phyloP scores from a whole-genome alignment of 345 rosid species.

The Aethionema arabicum region DNA sequence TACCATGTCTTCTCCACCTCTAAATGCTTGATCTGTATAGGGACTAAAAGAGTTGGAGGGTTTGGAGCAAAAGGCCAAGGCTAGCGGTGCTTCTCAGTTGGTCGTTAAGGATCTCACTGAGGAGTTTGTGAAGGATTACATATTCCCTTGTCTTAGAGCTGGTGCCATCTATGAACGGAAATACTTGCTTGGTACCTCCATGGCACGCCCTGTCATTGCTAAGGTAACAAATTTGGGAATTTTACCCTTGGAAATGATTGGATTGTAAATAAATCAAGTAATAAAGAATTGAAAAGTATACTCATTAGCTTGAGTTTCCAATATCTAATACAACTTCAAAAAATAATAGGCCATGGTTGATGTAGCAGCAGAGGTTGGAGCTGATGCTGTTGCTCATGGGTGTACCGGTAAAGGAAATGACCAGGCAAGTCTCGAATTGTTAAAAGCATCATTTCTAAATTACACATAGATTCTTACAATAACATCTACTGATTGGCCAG shows the following conservation, averaged over 20 bases:
- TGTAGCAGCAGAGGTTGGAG: constrained; percentile 95
- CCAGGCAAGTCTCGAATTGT: constrained; percentile 53
- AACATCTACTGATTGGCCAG: constrained; percentile 37
- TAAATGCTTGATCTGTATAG: constrained; percentile 40
- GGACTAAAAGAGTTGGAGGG: constrained; percentile 89
- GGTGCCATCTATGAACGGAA: constrained; percentile 93
- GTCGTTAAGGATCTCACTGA: constrained; percentile 88
- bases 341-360: constrained; percentile 97
- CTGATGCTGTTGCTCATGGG: constrained; percentile 96
- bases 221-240: constrained; percentile 42
- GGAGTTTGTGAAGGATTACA: constrained; percentile 86
- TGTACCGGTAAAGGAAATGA: constrained; percentile 99
- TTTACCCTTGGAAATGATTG: too few relatives aligned
- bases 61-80: constrained; percentile 87
- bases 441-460: background rate
- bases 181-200: constrained; percentile 93
- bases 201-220: constrained; percentile 99
- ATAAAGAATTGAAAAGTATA: too few relatives aligned
- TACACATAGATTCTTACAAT: constrained; percentile 7
- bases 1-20: constrained; percentile 3
- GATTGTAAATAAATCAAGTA: too few relatives aligned
- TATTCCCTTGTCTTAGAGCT: constrained; percentile 89
- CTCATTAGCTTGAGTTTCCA: background rate
- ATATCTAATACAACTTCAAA: constrained; percentile 9
- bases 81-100: constrained; percentile 93